phyloP scores from a whole-genome alignment of 805 yeast species.

The Pichia pseudocactophila region DNA sequence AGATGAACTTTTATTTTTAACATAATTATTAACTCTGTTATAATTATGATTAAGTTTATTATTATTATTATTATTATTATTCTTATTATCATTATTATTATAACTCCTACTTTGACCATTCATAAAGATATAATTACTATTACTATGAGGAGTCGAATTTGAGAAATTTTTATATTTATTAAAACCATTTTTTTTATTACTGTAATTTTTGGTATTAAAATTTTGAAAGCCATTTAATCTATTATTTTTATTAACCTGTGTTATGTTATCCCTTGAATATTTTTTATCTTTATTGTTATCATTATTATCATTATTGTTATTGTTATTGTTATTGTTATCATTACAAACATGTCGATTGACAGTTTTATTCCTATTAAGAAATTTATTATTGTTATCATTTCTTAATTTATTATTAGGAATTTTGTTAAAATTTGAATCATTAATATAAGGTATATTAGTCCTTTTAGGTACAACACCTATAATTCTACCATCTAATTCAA shows the following conservation, averaged over 20 bases:
- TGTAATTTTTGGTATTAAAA: neutral
- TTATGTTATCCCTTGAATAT: neutral
- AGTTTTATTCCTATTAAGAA: constrained; percentile 21
- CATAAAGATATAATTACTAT: neutral
- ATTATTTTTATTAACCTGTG: neutral
- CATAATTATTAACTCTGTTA: constrained; percentile 12
- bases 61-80: neutral
- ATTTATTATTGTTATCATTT: constrained; percentile 21
- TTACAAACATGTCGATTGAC: neutral
- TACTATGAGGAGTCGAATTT: neutral
- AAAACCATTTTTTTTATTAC: neutral
- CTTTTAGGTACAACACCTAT: constrained; percentile 67
- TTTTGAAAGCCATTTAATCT: neutral
- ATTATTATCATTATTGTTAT: neutral
- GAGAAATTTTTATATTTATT: constrained; percentile 26
- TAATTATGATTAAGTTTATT: no score
- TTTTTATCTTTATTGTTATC: neutral
- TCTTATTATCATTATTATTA: neutral
- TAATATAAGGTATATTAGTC: constrained; percentile 55
- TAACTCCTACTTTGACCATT: neutral
- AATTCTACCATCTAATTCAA: constrained; percentile 55
- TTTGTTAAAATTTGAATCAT: constrained; percentile 32
- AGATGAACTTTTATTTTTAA: constrained; percentile 11
- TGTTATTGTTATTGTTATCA: neutral
- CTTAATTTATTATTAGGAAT: constrained; percentile 20